Conservation (phyloP, 1,284 basidiomycete species). For the Uromyces viciae-fabae region DNA sequence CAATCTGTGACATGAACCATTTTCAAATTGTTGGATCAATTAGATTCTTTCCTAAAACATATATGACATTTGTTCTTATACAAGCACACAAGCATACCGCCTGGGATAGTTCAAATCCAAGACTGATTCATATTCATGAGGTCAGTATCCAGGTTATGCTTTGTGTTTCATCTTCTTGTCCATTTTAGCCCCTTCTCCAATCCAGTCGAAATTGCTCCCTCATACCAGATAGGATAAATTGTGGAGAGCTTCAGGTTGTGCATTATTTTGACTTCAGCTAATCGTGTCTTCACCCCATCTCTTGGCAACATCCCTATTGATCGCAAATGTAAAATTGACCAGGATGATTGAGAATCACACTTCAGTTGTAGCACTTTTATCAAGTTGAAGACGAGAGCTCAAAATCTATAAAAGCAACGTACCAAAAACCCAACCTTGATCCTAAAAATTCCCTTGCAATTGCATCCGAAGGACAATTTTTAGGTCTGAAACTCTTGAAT, state of each 20-base stretch:
- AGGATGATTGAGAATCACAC: no score
- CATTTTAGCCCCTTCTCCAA: background rate
- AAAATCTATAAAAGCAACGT: background rate
- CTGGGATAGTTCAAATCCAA: background rate
- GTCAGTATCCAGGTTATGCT: background rate
- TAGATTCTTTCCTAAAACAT: no score
- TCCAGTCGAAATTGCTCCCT: no score
- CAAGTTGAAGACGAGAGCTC: background rate
- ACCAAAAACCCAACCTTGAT: constrained; percentile 43
- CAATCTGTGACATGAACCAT: no score
- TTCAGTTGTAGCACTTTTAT: background rate
- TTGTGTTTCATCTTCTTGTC: no score
- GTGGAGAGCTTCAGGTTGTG: background rate
- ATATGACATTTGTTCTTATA: no score
- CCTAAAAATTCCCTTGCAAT: constrained; percentile 52
- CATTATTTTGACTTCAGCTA: constrained; percentile 7
- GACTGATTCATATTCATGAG: background rate
- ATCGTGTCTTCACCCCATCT: constrained; percentile 46
- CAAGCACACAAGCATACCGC: background rate
- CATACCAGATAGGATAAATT: background rate
- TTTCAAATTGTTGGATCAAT: no score
- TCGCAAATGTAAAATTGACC: background rate
- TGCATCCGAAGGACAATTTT: constrained; percentile 77
- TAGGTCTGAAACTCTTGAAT: constrained; percentile 76
- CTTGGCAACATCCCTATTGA: constrained; percentile 43